Evolutionary conservation across 129 eudicot species (phyloP).

Genomic region (carrot (Daucus carota)): DH1_v3.0 NC_030382.2:36301501-36302000

Average conservation of each 20-base stretch:
- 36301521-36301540: conserved; percentile 50
- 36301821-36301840: conserved; percentile 14
- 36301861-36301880: conserved; percentile 55
- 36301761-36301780: not conserved
- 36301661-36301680: not conserved
- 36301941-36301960: conserved; percentile 61
- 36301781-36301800: not conserved
- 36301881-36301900: conserved; percentile 51
- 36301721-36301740: not conserved
- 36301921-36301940: conserved; percentile 42
- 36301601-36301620: not conserved
- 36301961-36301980: conserved; percentile 19
- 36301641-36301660: not conserved
- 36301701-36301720: not conserved
- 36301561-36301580: conserved; percentile 11
- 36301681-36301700: not conserved
- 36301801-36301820: conserved; percentile 3
- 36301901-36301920: conserved; percentile 17
- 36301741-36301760: not conserved
- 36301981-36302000: conserved; percentile 11
- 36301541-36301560: conserved; percentile 26
- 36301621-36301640: conserved; percentile 1
- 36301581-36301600: conserved; percentile 1
- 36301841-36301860: conserved; percentile 28
- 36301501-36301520: conserved; percentile 33